Evolutionary conservation across 116 monocot genomes (phyloP), one percentile per base, ranked within the genome.

Genomic region (Iris pallida): DNA sequence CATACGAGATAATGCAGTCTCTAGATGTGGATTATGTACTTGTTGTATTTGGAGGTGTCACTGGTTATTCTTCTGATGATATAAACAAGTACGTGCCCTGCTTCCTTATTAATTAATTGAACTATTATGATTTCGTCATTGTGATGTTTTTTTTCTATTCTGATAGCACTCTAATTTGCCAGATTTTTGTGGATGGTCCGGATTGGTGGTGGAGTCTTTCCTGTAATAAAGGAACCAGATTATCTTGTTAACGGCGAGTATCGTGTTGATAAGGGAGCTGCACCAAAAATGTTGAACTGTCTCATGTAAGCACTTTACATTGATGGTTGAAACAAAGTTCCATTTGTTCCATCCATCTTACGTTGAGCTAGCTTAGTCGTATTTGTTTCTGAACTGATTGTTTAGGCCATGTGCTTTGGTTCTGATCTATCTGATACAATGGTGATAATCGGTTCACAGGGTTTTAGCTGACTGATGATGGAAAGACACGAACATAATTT

Each of bases 191-290:
- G 97, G 97, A 97, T 97, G 97, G 97, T 97, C 16, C 86, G 97
- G 6, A 97, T 97, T 83, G 97, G 92, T 61, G 97, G 92, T 68
- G 97, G 97, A 14, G 97, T 97, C 17, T 97, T 97, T 68, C 92
- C 97, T 71, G 90, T 92, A 52, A 97, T 97, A 58, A 92, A 90
- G 72, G 97, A 97, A 72, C 87, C 92, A 49, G 97, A 97, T 76
- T 97, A 97, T 85, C 97, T 97, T 81, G 97, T 97, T 52, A 92
- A 97, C 82, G 92, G 97, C n/a, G 97, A 97, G 59, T 92, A 87
- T 74, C 92, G 97, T 63, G 81, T 97, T 82, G 97, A 97, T 79
- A 90, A 97, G 55, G 97, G 97, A 3, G 92, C 97, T 74, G 87
- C 97, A 41, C 92, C 97, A 55, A 97, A 97, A 83, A 97, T 97